These are phyloP conservation scores for Cladosporium halotolerans DNA, from an alignment of 2,329 filamentous ascomycete genomes.

Conservation along the genomic window DNA sequence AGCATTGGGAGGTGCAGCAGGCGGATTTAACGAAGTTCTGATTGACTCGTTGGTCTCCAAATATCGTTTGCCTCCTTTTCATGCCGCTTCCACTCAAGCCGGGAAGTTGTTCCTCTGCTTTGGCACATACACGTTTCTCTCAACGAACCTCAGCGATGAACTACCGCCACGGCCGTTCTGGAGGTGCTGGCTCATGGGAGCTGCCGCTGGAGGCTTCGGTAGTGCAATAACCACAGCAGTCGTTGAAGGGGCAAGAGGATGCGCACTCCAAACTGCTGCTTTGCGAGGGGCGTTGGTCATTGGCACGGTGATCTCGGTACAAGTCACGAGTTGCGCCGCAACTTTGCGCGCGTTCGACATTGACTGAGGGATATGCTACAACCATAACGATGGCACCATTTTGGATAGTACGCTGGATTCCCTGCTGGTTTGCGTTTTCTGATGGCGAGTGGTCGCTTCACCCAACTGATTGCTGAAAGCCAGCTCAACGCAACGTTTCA, in stretches of 20 bases:
- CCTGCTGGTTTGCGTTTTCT: too few species aligned
- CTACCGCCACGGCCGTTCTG: constrained; percentile 12
- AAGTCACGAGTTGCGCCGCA: constrained; percentile 14
- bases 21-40: constrained; percentile 14
- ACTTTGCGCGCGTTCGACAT: not conserved
- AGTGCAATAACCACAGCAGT: constrained; percentile 12
- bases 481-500: too few species aligned
- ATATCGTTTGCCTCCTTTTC: constrained; percentile 3
- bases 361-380: too few species aligned
- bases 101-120: constrained; percentile 16
- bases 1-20: constrained; percentile 15
- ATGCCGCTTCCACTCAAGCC: constrained; percentile 6
- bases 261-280: not conserved
- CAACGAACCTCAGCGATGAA: constrained; percentile 10
- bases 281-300: constrained; percentile 12
- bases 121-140: constrained; percentile 14
- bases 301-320: constrained; percentile 15
- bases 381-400: too few species aligned
- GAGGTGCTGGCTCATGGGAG: constrained; percentile 15
- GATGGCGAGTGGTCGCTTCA: too few species aligned
- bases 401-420: too few species aligned
- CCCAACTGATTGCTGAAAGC: too few species aligned
- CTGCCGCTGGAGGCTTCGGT: constrained; percentile 13
- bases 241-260: constrained; percentile 11
- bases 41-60: constrained; percentile 11